Evolutionary conservation across 2,329 filamentous ascomycete species (phyloP).

Genomic region (Pestalotiopsis sp.): DNA sequence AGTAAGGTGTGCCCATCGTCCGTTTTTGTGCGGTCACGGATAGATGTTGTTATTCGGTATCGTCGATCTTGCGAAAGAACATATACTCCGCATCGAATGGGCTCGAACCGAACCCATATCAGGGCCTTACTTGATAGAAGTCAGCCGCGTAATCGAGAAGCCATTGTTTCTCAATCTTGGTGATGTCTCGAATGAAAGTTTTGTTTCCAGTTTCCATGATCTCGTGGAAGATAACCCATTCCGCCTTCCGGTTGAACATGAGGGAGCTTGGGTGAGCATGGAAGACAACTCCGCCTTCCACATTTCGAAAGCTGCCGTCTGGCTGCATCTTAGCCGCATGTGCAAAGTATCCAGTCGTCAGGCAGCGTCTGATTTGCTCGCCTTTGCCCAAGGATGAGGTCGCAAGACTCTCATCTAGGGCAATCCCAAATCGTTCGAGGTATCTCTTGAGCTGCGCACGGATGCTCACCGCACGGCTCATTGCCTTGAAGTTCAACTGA

Average conservation of each 20-base stretch:
- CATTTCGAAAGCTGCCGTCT: constrained; percentile 85
- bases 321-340: constrained; percentile 93
- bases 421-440: constrained; percentile 81
- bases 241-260: constrained; percentile 95
- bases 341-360: constrained; percentile 89
- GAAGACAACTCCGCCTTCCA: constrained; percentile 77
- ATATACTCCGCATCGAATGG: background rate
- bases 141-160: constrained; percentile 84
- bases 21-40: background rate
- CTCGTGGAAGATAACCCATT: constrained; percentile 96
- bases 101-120: background rate
- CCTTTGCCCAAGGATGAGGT: constrained; percentile 46
- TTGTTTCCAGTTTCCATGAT: constrained; percentile 88
- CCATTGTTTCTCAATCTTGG: constrained; percentile 94
- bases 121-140: constrained; percentile 68
- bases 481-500: constrained; percentile 81
- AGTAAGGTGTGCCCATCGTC: background rate
- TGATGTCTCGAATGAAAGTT: constrained; percentile 87
- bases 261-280: constrained; percentile 90
- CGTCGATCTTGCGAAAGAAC: background rate
- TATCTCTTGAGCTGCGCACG: constrained; percentile 85
- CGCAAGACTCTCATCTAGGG: constrained; percentile 65
- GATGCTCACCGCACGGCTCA: constrained; percentile 83
- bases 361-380: constrained; percentile 80
- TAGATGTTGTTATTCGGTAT: background rate